Conservation (phyloP, 2,329 filamentous ascomycete species). For the Penicillium verrucosum region DNA sequence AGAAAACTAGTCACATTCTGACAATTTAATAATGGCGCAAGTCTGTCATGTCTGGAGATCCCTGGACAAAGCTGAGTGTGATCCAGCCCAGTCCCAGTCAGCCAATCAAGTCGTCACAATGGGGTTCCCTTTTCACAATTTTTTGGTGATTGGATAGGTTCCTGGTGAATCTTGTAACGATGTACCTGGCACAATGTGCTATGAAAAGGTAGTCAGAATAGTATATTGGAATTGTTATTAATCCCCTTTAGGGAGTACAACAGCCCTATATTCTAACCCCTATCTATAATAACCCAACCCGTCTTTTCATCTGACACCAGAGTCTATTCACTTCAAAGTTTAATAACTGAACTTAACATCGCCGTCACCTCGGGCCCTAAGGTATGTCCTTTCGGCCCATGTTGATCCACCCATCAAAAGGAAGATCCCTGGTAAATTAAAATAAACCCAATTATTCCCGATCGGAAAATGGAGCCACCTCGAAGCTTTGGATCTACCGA, state of each 20-base stretch:
- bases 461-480: not conserved
- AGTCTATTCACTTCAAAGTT: slow-evolving; percentile 6
- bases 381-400: slow-evolving; percentile 1
- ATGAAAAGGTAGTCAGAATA: not conserved
- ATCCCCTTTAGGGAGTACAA: not conserved
- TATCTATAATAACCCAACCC: not conserved
- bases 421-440: not conserved
- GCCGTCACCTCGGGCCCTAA: slow-evolving; percentile 11
- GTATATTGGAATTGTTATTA: not conserved
- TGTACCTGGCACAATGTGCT: not conserved
- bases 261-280: not conserved
- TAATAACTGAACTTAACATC: not conserved
- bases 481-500: not conserved
- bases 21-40: slow-evolving; percentile 10
- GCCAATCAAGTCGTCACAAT: slow-evolving; percentile 7
- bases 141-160: not conserved
- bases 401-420: slow-evolving; percentile 6
- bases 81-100: not conserved
- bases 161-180: not conserved
- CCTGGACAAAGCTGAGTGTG: slow-evolving; percentile 3
- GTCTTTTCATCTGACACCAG: not conserved
- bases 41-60: slow-evolving; percentile 11
- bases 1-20: slow-evolving; percentile 9
- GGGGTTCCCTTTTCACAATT: not conserved
- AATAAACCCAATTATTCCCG: too few relatives aligned